phyloP scores from a whole-genome alignment of 2,329 filamentous ascomycete species.

The Alternaria infectoria region DNA sequence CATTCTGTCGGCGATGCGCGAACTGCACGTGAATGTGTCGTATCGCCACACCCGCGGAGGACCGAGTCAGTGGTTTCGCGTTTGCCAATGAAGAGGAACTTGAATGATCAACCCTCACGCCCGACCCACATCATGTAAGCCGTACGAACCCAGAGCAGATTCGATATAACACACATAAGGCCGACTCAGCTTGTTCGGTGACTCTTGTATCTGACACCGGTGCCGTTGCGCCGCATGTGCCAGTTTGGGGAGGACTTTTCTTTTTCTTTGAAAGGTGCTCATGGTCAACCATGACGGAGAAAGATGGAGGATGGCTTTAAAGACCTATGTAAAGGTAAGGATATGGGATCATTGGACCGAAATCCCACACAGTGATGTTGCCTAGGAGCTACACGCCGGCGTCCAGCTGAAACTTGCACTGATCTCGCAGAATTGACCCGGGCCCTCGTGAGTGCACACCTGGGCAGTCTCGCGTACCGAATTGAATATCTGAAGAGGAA shows the following conservation, averaged over 20 bases:
- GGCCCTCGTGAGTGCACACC: not conserved
- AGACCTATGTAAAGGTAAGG: not conserved
- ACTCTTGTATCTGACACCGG: not conserved
- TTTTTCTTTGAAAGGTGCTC: not conserved
- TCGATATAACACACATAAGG: not conserved
- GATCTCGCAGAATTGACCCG: not conserved
- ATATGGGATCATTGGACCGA: not conserved
- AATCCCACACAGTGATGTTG: not conserved
- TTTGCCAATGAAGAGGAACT: not conserved
- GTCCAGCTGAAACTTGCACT: not conserved
- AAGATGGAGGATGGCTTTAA: not conserved
- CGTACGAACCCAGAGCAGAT: not conserved
- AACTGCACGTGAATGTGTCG: not conserved
- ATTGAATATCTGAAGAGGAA: not conserved
- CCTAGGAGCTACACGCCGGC: not conserved
- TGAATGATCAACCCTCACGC: not conserved
- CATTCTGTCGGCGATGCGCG: not conserved
- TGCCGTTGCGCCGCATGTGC: not conserved
- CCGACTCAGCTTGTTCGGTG: not conserved
- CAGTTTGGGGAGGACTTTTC: not conserved
- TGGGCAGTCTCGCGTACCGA: not conserved
- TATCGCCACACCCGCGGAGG: not conserved
- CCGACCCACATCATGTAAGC: not conserved
- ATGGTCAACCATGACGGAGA: not conserved
- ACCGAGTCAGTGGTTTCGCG: not conserved